Evolutionary conservation across 345 rosid species (phyloP), one percentile per base, ranked within the genome.

Genomic region (Aquilaria yunnanensis): DNA sequence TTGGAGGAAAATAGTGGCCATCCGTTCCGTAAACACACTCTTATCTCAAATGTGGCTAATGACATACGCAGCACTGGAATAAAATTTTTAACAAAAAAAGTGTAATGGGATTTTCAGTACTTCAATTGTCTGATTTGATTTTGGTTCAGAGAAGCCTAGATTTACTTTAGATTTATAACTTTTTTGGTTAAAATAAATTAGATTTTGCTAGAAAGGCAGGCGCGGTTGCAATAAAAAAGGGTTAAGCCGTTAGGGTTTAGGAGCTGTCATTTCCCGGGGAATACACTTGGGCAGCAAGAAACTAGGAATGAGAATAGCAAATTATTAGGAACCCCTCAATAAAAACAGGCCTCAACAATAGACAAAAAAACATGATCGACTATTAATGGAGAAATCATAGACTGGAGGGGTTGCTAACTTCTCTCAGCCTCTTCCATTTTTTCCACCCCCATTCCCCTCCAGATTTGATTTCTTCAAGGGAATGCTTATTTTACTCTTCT

Each of bases 391-490:
- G 71, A 46, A 51, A 72, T 64, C 33, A 56, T 37, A 37, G 3
- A 37, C 43, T 56, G 72, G 43, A 67, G 61, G 48, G 53, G 68
- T 70, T 63, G 59, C 55, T 54, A 67, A 54, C 45, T 34, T 65
- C 31, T 56, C 56, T 34, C 47, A 34, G 31, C 30, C 51, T 52
- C 51, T 51, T 53, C 32, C 46, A 23, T 16, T 30, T 16, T 65
- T 48, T 59, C 46, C 51, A 34, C 32, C 50, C 49, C 57, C 63
- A 43, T 60, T 62, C 32, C 81, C 63, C 70, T 70, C 64, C 72
- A 72, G 64, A 32, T 59, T 62, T 37, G 69, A 70, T 68, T 74
- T 73, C 72, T 64, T 67, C 54, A 52, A 12, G 78, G 81, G 79
- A 69, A 77, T 73, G 78, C 57, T 64, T 29, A n/a, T 41, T 16